A percentile compares a stretch with the other conserved stretches of the same genome.
Conservation (phyloP, 2,329 filamentous ascomycete species). For the Xylariales sp. region DNA sequence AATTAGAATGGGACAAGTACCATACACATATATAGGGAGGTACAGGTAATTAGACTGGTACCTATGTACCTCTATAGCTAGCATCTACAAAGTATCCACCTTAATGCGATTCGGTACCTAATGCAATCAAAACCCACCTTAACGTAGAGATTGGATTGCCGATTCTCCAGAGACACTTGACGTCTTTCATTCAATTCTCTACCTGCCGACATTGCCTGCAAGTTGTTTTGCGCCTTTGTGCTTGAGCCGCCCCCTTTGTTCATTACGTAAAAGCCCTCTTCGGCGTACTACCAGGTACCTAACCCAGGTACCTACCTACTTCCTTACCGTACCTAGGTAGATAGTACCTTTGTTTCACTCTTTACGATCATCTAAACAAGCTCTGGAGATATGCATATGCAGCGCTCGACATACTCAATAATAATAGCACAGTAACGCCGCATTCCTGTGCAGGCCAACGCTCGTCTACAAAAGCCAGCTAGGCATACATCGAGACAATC, state of each 20-base stretch:
- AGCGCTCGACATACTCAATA: slow-evolving; percentile 17
- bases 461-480: neutral
- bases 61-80: too few species aligned
- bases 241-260: slow-evolving; percentile 26
- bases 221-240: slow-evolving; percentile 11
- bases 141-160: neutral
- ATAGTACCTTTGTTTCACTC: neutral
- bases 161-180: slow-evolving; percentile 3
- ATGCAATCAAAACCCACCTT: too few species aligned
- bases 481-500: slow-evolving; percentile 4
- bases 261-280: slow-evolving; percentile 25
- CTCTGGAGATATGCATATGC: slow-evolving; percentile 14
- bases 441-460: neutral
- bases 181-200: neutral
- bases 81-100: neutral
- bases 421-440: slow-evolving; percentile 17
- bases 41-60: too few species aligned
- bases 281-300: neutral
- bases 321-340: neutral
- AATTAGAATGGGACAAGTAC: too few species aligned
- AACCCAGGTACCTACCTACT: neutral
- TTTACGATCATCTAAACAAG: slow-evolving; percentile 12
- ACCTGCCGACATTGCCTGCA: neutral
- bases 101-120: too few species aligned
- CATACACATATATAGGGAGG: too few species aligned